Percentiles rank a stretch among this genome's conserved stretches.
Conservation (phyloP, 1,139 yeast species). For the Starmera stellimalicola region DNA sequence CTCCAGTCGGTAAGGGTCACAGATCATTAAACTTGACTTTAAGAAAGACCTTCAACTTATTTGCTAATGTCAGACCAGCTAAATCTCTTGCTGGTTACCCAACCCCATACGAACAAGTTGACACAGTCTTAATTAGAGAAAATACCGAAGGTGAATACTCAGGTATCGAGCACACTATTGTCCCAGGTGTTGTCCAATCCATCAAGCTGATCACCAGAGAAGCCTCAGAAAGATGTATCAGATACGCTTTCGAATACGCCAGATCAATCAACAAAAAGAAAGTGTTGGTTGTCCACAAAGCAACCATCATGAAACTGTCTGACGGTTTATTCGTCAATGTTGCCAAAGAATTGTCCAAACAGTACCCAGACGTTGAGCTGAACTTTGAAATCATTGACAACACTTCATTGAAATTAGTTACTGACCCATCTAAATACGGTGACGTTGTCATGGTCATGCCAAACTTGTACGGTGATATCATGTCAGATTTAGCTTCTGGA, state of each 20-base stretch:
- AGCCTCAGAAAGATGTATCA: conserved; percentile 92
- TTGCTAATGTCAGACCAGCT: conserved; percentile 97
- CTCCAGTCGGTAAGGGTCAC: conserved; percentile 98
- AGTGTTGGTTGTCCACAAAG: conserved; percentile 94
- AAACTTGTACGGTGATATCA: conserved; percentile 96
- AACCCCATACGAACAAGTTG: conserved; percentile 91
- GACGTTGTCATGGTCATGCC: conserved; percentile 98
- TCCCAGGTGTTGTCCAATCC: conserved; percentile 97
- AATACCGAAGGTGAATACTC: conserved; percentile 99
- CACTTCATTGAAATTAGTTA: conserved; percentile 84
- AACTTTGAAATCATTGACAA: conserved; percentile 88
- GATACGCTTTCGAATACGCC: conserved; percentile 96
- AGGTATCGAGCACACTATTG: conserved; percentile 96
- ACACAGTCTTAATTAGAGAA: conserved; percentile 94
- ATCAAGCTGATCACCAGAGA: conserved; percentile 94
- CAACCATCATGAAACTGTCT: conserved; percentile 94
- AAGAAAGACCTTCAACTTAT: conserved; percentile 92
- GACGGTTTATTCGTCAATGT: conserved; percentile 94
- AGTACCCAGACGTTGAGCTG: conserved; percentile 83
- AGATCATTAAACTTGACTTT: conserved; percentile 93
- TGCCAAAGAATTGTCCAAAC: conserved; percentile 82
- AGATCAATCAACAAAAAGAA: conserved; percentile 81
- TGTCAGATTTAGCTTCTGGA: conserved; percentile 96
- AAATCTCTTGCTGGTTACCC: conserved; percentile 87
- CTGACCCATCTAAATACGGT: conserved; percentile 78